Conservation (phyloP, 2,329 filamentous ascomycete species). For the Colletotrichum sp. region DNA sequence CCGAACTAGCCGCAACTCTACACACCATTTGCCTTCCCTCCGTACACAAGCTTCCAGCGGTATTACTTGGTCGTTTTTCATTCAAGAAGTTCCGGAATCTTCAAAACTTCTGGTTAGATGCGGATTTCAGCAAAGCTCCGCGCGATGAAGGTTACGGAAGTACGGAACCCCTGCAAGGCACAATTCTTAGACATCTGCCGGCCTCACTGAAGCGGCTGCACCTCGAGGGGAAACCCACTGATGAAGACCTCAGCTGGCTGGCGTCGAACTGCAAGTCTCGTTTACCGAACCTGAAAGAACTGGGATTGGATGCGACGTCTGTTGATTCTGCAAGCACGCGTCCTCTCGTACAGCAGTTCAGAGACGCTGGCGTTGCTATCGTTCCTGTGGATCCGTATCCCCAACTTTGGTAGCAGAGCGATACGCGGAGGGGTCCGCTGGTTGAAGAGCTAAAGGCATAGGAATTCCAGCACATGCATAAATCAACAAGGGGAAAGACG, state of each 20-base stretch:
- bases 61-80: accelerated
- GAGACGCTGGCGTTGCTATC: not conserved
- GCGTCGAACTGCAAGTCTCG: not conserved
- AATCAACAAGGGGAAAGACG: not conserved
- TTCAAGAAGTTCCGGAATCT: not conserved
- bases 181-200: not conserved
- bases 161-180: not conserved
- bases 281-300: not conserved
- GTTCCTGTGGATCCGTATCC: not conserved
- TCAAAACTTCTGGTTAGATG: not conserved
- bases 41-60: not conserved
- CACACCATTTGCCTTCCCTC: not conserved
- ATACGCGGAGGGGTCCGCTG: not conserved
- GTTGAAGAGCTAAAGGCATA: not conserved
- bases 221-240: not conserved
- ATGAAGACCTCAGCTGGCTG: not conserved
- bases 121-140: not conserved
- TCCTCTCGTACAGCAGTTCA: not conserved
- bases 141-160: not conserved
- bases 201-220: not conserved
- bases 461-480: not conserved
- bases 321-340: not conserved
- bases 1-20: not conserved
- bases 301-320: not conserved
- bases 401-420: not conserved